Percentiles rank a stretch among this genome's conserved stretches.
These are phyloP conservation scores for Lactarius hatsudake DNA, from an alignment of 768 basidiomycete species.

Conservation along the genomic window DNA sequence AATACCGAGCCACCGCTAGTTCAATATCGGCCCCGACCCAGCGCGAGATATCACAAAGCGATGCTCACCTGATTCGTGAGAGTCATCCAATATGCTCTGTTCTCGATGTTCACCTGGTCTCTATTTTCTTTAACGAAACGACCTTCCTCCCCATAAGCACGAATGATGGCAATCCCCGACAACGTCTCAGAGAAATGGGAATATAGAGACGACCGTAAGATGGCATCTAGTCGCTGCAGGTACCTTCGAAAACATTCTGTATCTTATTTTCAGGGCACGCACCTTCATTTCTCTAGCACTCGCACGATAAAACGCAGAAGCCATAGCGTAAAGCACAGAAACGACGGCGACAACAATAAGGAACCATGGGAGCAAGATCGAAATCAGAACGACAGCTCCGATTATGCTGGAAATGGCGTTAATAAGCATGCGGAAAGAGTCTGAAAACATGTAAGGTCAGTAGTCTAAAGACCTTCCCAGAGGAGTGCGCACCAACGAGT, in stretches of 20 bases:
- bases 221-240: conserved; percentile 62
- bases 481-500: conserved; percentile 47
- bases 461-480: not conserved
- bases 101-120: conserved; percentile 77
- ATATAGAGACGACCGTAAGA: conserved; percentile 84
- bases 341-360: conserved; percentile 68
- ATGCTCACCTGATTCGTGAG: conserved; percentile 67
- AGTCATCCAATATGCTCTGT: conserved; percentile 86
- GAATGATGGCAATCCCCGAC: conserved; percentile 81
- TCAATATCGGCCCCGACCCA: conserved; percentile 73
- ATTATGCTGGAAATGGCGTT: conserved; percentile 61
- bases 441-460: conserved; percentile 32
- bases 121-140: conserved; percentile 78
- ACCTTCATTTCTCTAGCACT: conserved; percentile 86
- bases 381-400: conserved; percentile 76
- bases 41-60: conserved; percentile 29
- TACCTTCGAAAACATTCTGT: not conserved
- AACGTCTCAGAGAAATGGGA: conserved; percentile 92
- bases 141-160: conserved; percentile 77
- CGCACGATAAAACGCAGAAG: conserved; percentile 78
- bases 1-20: conserved; percentile 79
- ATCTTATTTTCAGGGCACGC: not conserved
- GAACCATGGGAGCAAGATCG: conserved; percentile 81
- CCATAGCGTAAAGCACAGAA: conserved; percentile 60
- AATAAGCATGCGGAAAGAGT: conserved; percentile 72